A percentile compares a stretch with the other conserved stretches of the same genome.
Conservation (phyloP, 106 monocot species). For the Acorus gramineus region DNA sequence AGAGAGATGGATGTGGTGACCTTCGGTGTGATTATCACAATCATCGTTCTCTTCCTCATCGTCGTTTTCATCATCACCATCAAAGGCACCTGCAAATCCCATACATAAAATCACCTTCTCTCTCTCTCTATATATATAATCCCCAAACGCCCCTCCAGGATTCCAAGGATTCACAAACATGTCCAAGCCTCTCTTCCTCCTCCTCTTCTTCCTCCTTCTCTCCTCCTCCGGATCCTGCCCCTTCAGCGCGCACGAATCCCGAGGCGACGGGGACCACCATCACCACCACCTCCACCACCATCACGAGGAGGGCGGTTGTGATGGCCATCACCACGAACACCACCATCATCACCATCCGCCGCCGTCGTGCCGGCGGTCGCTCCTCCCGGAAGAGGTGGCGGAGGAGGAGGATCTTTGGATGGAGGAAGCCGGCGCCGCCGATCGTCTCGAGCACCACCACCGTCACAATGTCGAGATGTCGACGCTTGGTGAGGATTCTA, state of each 20-base stretch:
- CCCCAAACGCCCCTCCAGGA: background rate
- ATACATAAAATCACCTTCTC: conserved; percentile 4
- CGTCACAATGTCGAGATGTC: conserved; percentile 23
- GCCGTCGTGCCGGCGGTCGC: conserved; percentile 8
- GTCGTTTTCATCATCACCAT: conserved; percentile 53
- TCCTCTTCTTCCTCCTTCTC: conserved; percentile 16
- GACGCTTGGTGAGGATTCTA: conserved; percentile 21
- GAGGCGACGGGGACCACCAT: conserved; percentile 16
- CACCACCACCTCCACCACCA: conserved; percentile 23
- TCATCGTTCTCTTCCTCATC: conserved; percentile 46
- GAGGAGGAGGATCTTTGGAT: conserved; percentile 82
- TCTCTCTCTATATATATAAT: too few relatives aligned
- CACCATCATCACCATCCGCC: background rate
- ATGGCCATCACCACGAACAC: conserved; percentile 21
- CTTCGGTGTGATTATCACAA: conserved; percentile 45
- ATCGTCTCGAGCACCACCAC: conserved; percentile 8
- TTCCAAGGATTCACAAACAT: background rate
- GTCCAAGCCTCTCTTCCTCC: background rate
- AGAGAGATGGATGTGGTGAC: conserved; percentile 59
- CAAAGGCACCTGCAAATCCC: conserved; percentile 32
- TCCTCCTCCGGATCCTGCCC: conserved; percentile 25
- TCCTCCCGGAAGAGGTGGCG: conserved; percentile 85
- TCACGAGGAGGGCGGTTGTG: conserved; percentile 13
- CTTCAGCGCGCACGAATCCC: conserved; percentile 17
- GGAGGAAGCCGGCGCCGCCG: conserved; percentile 6